Conservation (phyloP, 441 rosid genomes). For the Capsella rubella region DNA sequence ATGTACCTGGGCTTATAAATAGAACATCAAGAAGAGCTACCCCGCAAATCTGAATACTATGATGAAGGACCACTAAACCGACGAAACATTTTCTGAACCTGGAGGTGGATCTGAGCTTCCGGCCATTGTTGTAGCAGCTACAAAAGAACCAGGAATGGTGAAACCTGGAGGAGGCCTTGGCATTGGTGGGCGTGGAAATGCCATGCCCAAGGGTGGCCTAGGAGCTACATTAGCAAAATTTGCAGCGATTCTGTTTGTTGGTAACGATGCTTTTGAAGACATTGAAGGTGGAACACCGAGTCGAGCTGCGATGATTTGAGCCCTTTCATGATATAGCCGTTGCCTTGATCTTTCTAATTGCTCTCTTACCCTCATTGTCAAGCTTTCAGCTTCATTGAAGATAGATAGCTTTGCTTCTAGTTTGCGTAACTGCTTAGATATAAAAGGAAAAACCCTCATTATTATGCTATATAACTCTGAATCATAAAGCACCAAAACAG, state of each 20-base stretch:
- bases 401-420: conserved; percentile 80
- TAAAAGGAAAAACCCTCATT: background rate
- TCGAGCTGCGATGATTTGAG: conserved; percentile 91
- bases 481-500: background rate
- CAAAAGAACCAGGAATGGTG: conserved; percentile 56
- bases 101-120: conserved; percentile 61
- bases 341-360: conserved; percentile 92
- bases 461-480: conserved; percentile 13
- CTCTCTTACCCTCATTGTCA: conserved; percentile 77
- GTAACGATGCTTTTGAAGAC: conserved; percentile 67
- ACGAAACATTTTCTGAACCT: conserved; percentile 50
- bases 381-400: conserved; percentile 79
- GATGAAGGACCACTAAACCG: conserved; percentile 28
- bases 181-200: conserved; percentile 72
- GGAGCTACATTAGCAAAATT: conserved; percentile 64
- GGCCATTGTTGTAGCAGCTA: conserved; percentile 53
- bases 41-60: conserved; percentile 28
- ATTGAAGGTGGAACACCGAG: conserved; percentile 74
- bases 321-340: conserved; percentile 85
- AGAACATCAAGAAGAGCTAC: conserved; percentile 26
- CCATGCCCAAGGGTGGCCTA: conserved; percentile 72
- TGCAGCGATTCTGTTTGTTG: conserved; percentile 75
- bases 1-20: conserved; percentile 39
- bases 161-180: conserved; percentile 60
- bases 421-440: conserved; percentile 72